These are phyloP conservation scores for Oryza punctata DNA, from an alignment of 176 grass and related monocot genomes.

Conservation along the genomic window DNA sequence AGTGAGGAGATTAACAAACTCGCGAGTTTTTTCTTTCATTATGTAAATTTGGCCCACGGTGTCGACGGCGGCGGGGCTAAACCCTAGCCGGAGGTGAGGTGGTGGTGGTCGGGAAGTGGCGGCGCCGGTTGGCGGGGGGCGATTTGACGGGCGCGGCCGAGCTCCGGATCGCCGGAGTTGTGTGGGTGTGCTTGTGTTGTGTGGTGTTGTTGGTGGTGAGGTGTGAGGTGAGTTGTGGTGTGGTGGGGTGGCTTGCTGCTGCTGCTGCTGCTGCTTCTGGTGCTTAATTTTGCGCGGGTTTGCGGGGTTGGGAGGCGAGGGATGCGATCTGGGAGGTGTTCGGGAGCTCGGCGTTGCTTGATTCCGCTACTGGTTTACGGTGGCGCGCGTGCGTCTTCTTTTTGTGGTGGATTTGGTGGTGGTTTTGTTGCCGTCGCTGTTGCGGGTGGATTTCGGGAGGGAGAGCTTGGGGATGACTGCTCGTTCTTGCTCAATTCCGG, in stretches of 20 bases:
- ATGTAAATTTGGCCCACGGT: neutral
- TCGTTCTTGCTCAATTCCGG: constrained; percentile 12
- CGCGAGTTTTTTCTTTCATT: neutral
- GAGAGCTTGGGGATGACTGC: neutral
- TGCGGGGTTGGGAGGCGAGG: neutral
- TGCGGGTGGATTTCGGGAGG: constrained; percentile 18
- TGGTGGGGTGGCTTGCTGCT: neutral
- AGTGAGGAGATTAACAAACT: neutral
- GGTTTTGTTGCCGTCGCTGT: neutral
- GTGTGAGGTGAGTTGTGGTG: neutral
- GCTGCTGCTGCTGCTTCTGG: neutral
- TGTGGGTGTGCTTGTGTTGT: neutral
- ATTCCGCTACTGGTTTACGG: constrained; percentile 2
- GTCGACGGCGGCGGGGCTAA: neutral
- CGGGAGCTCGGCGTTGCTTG: neutral
- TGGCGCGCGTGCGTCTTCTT: too few relatives aligned
- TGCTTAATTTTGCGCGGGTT: constrained; percentile 18
- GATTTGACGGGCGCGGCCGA: neutral
- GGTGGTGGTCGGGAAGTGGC: neutral
- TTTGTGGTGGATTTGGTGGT: constrained; percentile 26
- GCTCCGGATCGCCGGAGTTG: constrained; percentile 40
- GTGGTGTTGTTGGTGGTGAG: neutral
- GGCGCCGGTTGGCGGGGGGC: neutral
- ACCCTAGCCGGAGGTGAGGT: constrained; percentile 4
- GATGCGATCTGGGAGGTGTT: neutral